A percentile compares a stretch with the other conserved stretches of the same genome.
Conservation (phyloP, 129 eudicot species). For the Erigeron canadensis region DNA sequence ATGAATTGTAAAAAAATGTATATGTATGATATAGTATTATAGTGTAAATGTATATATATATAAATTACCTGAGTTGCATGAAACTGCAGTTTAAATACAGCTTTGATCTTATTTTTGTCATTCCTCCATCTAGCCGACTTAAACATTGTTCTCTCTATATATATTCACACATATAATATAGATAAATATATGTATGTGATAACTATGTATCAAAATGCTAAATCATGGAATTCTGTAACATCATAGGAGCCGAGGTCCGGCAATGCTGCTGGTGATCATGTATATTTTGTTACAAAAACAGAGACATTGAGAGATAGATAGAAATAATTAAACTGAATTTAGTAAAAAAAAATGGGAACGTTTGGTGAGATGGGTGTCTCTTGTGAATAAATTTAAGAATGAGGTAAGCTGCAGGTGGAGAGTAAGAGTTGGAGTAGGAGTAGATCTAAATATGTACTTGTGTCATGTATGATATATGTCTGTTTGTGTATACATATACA, state of each 20-base stretch:
- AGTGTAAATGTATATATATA: neutral
- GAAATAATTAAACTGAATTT: conserved; percentile 17
- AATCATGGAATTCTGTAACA: neutral
- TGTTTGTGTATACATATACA: neutral
- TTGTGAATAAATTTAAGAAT: conserved; percentile 50
- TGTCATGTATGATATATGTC: conserved; percentile 3
- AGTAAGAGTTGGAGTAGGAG: neutral
- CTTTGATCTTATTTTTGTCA: conserved; percentile 88
- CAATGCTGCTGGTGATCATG: conserved; percentile 33
- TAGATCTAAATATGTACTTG: conserved; percentile 41
- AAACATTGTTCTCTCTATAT: conserved; percentile 46
- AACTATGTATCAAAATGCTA: neutral
- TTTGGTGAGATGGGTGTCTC: conserved; percentile 18
- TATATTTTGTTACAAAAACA: neutral
- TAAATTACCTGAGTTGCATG: conserved; percentile 77
- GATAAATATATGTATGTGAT: neutral
- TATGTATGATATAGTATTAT: neutral
- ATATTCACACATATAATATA: neutral
- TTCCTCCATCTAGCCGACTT: conserved; percentile 87
- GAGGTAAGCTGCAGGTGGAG: neutral
- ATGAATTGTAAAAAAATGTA: neutral
- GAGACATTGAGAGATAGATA: conserved; percentile 17
- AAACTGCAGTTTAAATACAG: conserved; percentile 74
- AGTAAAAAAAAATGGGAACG: conserved; percentile 31
- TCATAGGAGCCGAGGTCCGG: conserved; percentile 73